Percentiles rank a stretch among this genome's conserved stretches.
These are phyloP conservation scores for Vigna mungo DNA, from an alignment of 306 rosid genomes.

Conservation along the genomic window DNA sequence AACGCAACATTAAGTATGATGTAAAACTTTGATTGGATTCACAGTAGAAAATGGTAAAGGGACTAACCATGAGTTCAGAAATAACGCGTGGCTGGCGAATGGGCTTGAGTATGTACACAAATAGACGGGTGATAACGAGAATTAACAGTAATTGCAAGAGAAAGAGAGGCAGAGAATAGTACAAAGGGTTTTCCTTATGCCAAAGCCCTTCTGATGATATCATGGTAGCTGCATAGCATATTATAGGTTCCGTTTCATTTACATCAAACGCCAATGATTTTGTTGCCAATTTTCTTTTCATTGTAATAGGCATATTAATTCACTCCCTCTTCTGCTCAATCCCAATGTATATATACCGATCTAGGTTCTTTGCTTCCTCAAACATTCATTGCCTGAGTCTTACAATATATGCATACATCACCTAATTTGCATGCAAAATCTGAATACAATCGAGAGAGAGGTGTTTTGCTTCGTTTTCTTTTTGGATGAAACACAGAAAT, in stretches of 20 bases:
- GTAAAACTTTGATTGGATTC: too few relatives aligned
- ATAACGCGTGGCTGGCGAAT: constrained; percentile 93
- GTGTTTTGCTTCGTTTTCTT: background rate
- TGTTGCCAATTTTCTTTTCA: background rate
- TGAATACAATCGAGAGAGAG: background rate
- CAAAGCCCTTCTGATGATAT: constrained; percentile 80
- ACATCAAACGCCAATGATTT: background rate
- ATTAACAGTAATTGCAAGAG: constrained; percentile 71
- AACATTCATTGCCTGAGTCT: background rate
- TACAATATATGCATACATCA: background rate
- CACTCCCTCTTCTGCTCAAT: background rate
- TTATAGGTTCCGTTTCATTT: constrained; percentile 45
- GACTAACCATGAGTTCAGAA: constrained; percentile 77
- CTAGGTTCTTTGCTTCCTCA: constrained; percentile 6
- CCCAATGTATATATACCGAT: background rate
- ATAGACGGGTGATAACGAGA: constrained; percentile 61
- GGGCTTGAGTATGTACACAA: constrained; percentile 78
- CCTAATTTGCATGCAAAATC: constrained; percentile 18
- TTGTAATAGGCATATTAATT: too few relatives aligned
- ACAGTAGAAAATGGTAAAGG: background rate
- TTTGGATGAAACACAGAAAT: constrained; percentile 19
- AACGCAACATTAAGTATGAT: background rate
- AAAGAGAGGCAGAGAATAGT: constrained; percentile 86
- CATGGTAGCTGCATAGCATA: constrained; percentile 81
- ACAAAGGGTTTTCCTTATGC: constrained; percentile 82